phyloP scores from a whole-genome alignment of 306 rosid genomes.

The Quercus ilex region DNA sequence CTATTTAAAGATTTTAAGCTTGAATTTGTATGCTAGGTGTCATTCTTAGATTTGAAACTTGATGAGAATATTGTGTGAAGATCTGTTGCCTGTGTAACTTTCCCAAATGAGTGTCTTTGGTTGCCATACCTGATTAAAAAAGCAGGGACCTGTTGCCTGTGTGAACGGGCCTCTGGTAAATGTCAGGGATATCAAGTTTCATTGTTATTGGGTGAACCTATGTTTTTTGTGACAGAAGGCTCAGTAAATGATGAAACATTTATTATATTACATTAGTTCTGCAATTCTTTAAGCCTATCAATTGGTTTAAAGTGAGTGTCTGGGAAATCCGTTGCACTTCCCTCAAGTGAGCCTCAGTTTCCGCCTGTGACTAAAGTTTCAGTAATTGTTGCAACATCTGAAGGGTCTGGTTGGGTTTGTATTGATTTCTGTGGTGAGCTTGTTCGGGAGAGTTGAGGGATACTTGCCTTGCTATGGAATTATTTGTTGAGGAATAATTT shows the following conservation, averaged over 20 bases:
- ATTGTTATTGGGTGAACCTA: constrained; percentile 71
- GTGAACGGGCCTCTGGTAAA: constrained; percentile 46
- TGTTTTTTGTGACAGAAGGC: constrained; percentile 42
- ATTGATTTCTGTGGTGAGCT: too few relatives aligned
- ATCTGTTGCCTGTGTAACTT: too few relatives aligned
- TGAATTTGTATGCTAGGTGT: background rate
- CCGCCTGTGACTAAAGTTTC: constrained; percentile 47
- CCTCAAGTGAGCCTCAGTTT: constrained; percentile 25
- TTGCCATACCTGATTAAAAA: constrained; percentile 34
- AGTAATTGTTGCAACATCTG: constrained; percentile 59
- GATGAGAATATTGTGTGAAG: too few relatives aligned
- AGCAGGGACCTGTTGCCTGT: constrained; percentile 45
- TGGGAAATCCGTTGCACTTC: too few relatives aligned
- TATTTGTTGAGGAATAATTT: too few relatives aligned
- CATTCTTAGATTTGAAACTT: background rate
- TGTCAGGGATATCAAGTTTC: constrained; percentile 46
- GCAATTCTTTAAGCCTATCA: too few relatives aligned
- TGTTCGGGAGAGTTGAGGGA: too few relatives aligned
- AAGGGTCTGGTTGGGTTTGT: background rate
- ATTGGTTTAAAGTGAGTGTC: too few relatives aligned
- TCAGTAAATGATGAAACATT: constrained; percentile 69
- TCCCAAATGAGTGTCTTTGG: background rate
- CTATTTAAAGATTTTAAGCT: background rate
- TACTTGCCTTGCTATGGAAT: too few relatives aligned
- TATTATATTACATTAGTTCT: background rate